Conservation (phyloP, 129 eudicot genomes). For the Centrapalus pauciflorus region DNA sequence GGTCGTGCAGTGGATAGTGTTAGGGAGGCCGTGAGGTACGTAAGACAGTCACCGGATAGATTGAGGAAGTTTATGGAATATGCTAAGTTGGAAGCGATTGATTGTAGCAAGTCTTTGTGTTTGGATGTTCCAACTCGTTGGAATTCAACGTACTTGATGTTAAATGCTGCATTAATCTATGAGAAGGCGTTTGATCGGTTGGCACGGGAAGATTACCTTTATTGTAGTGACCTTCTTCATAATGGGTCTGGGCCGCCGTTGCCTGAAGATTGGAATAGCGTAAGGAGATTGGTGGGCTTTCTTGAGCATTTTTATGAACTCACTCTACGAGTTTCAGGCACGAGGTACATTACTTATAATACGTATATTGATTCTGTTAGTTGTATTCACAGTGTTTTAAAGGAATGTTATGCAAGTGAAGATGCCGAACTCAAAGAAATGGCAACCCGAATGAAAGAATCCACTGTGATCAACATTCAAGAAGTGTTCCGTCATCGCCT, state of each 20-base stretch:
- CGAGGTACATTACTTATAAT: not conserved
- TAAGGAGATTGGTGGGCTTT: too few relatives aligned
- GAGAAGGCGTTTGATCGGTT: too few relatives aligned
- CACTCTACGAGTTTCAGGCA: not conserved
- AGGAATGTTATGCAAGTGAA: too few relatives aligned
- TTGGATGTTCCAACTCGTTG: too few relatives aligned
- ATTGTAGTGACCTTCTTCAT: not conserved
- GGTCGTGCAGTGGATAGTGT: not conserved
- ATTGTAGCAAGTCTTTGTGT: conserved; percentile 7
- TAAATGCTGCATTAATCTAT: too few relatives aligned
- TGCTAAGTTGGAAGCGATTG: not conserved
- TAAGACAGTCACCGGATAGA: conserved; percentile 11
- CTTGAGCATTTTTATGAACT: not conserved
- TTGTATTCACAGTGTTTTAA: not conserved
- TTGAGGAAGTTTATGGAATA: not conserved
- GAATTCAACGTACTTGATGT: too few relatives aligned
- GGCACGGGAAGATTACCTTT: not conserved
- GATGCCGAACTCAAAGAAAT: not conserved
- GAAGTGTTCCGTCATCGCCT: too few relatives aligned
- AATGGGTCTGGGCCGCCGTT: not conserved
- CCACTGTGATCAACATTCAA: not conserved
- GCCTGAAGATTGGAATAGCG: not conserved
- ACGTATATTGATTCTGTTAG: not conserved
- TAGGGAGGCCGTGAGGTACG: conserved; percentile 1
- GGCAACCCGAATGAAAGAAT: not conserved